Base-by-base conservation (phyloP, 176 grass and related monocot genomes). In the Stipa capillata region DNA sequence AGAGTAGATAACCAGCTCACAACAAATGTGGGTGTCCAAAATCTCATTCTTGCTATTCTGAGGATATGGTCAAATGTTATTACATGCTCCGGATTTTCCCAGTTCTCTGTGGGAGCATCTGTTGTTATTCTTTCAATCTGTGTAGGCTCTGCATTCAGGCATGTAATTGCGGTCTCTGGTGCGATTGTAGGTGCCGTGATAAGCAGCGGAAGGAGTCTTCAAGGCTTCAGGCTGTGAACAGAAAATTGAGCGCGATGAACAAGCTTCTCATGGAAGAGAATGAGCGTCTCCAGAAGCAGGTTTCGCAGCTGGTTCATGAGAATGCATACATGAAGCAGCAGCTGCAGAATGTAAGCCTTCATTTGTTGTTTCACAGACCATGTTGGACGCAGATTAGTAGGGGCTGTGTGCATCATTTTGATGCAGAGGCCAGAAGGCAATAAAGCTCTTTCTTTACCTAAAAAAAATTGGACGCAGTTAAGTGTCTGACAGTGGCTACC, bases 241-340 rank as follows among this genome's bases (percentile, higher is more conserved):
- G 97, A 91, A 99, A 99, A 69, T 52, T 99, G 79, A 88, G 86
- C 2, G 97, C 97, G 12, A 96, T 99, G 92, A 99, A 99, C 65
- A 99, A 99, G 79, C 97, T 99, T 71, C 82, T 99, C 29, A 96
- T 99, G 97, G 97, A 99, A 64, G 97, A 99, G 77, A 99, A 99
- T 54, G 97, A 96, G 42, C 86, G 97, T 51, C 88, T 99, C 32
- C 97, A 96, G 86, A 99, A 99, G 84, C 92, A 99, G 88, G 97
- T 96, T 13, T 87, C 92, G 20, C 97, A 96, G 77, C 82, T 99
- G 49, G 88, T 99, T 63, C 86, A 88, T 37, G 92, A 99, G 73
- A 99, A 99, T 68, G 92, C 92, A 8, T 82, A 84, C 81, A 93
- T 99, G 92, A 87, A 91, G 60, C 97, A 96, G 76, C 97, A 95